Conservation (phyloP, 192 early-diverging fungal species). For the Backusella tuberculispora region DNA sequence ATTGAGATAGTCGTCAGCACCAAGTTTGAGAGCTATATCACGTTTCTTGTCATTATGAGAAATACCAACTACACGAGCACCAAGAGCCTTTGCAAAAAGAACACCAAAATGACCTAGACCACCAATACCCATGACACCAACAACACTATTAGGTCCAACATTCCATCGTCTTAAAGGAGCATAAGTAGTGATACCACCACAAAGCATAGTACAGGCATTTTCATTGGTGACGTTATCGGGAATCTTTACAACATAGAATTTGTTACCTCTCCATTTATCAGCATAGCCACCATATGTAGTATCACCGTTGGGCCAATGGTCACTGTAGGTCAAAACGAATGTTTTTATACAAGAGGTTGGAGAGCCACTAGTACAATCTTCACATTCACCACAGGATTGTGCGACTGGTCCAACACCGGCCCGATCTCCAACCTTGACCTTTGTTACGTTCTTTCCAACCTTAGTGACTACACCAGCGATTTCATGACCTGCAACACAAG, state of each 20-base stretch:
- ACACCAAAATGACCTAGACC: conserved; percentile 67
- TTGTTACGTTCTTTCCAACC: conserved; percentile 38
- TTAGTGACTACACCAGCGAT: conserved; percentile 49
- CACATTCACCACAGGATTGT: conserved; percentile 53
- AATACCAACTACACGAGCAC: conserved; percentile 57
- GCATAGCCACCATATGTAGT: conserved; percentile 50
- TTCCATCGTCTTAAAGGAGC: conserved; percentile 49
- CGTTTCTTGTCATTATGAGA: conserved; percentile 60
- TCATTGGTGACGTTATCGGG: conserved; percentile 52
- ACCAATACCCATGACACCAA: conserved; percentile 68
- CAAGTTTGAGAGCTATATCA: conserved; percentile 57
- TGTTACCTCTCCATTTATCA: conserved; percentile 58
- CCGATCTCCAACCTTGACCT: conserved; percentile 50
- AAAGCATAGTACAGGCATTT: conserved; percentile 74
- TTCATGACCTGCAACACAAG: conserved; percentile 56
- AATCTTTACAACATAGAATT: conserved; percentile 65
- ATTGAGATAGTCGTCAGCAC: conserved; percentile 44
- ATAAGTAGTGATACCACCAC: conserved; percentile 68
- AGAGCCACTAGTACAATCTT: conserved; percentile 39
- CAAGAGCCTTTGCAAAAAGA: conserved; percentile 53
- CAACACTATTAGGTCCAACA: conserved; percentile 45
- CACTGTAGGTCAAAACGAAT: conserved; percentile 54
- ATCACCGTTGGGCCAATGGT: conserved; percentile 42
- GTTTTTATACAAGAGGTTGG: conserved; percentile 46
- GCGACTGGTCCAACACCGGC: conserved; percentile 65